Percentiles rank a stretch among this genome's conserved stretches.
These are phyloP conservation scores for Globisporangium mamillatum DNA, from an alignment of 352 stramenopile species.

Conservation along the genomic window DNA sequence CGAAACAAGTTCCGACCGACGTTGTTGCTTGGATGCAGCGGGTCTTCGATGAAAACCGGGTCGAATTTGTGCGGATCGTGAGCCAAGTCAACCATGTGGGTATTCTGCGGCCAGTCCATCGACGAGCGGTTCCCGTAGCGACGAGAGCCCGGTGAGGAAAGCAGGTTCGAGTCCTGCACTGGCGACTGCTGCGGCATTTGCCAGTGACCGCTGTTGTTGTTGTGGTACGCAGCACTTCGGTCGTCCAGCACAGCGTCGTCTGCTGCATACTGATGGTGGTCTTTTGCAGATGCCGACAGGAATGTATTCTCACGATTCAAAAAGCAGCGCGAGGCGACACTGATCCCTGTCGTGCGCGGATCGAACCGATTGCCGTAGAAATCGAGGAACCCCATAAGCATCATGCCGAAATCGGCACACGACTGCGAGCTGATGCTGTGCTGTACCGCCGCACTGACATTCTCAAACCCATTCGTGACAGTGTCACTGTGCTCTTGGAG, in stretches of 20 bases:
- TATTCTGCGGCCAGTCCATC: slow-evolving; percentile 50
- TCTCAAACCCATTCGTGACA: slow-evolving; percentile 59
- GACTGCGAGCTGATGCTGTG: slow-evolving; percentile 63
- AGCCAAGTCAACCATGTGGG: slow-evolving; percentile 44
- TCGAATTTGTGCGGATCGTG: slow-evolving; percentile 92
- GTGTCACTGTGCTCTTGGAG: slow-evolving; percentile 84
- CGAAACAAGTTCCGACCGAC: slow-evolving; percentile 95
- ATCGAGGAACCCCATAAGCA: slow-evolving; percentile 96
- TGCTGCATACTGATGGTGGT: slow-evolving; percentile 44
- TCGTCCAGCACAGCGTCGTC: slow-evolving; percentile 55
- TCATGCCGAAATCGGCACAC: slow-evolving; percentile 89
- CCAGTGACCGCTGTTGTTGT: slow-evolving; percentile 56
- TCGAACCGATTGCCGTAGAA: slow-evolving; percentile 97
- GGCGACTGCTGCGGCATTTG: slow-evolving; percentile 48
- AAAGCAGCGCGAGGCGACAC: slow-evolving; percentile 77
- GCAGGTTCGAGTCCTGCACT: slow-evolving; percentile 48
- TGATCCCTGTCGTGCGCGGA: slow-evolving; percentile 88
- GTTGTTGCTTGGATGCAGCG: slow-evolving; percentile 92
- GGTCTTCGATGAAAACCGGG: slow-evolving; percentile 95
- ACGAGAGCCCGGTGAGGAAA: slow-evolving; percentile 56
- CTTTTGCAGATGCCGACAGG: slow-evolving; percentile 19
- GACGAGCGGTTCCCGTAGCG: slow-evolving; percentile 71
- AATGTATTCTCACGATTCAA: slow-evolving; percentile 69
- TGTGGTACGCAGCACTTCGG: slow-evolving; percentile 27
- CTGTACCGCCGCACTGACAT: slow-evolving; percentile 53